Conservation (phyloP, 441 rosid genomes). For the Rhodomyrtus psidioides region DNA sequence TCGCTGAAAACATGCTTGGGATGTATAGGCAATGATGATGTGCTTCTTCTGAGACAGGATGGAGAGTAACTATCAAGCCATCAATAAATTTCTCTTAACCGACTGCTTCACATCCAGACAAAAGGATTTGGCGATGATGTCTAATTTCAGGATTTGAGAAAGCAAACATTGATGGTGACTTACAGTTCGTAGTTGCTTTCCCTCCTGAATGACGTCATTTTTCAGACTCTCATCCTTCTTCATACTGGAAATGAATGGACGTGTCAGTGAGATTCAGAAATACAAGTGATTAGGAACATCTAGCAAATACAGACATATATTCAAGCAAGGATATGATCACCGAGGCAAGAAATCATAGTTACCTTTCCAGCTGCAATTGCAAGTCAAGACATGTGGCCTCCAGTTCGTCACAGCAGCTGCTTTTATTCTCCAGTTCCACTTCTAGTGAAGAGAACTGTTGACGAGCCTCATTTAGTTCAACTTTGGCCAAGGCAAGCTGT, state of each 20-base stretch:
- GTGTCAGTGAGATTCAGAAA: neutral
- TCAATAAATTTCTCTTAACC: neutral
- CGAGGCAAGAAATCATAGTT: neutral
- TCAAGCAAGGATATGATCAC: neutral
- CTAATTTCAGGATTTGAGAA: neutral
- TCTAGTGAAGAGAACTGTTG: constrained; percentile 1
- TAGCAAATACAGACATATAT: neutral
- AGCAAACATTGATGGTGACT: neutral
- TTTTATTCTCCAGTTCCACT: constrained; percentile 5
- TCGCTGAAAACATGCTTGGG: neutral
- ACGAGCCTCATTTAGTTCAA: neutral
- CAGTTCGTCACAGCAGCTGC: constrained; percentile 6
- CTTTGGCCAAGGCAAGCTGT: neutral
- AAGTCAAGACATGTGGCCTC: constrained; percentile 6
- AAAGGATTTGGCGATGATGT: neutral
- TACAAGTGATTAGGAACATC: neutral
- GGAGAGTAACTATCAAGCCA: neutral
- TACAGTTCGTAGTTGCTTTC: neutral
- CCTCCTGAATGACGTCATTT: neutral
- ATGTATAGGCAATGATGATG: neutral
- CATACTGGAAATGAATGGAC: neutral
- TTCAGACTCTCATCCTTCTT: neutral
- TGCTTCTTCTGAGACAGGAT: neutral
- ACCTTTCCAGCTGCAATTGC: constrained; percentile 10
- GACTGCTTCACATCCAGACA: neutral